A percentile compares a stretch with the other conserved stretches of the same genome.
Evolutionary conservation across 2,329 filamentous ascomycete species (phyloP).

Genomic region (Paraphaeosphaeria minitans): DNA sequence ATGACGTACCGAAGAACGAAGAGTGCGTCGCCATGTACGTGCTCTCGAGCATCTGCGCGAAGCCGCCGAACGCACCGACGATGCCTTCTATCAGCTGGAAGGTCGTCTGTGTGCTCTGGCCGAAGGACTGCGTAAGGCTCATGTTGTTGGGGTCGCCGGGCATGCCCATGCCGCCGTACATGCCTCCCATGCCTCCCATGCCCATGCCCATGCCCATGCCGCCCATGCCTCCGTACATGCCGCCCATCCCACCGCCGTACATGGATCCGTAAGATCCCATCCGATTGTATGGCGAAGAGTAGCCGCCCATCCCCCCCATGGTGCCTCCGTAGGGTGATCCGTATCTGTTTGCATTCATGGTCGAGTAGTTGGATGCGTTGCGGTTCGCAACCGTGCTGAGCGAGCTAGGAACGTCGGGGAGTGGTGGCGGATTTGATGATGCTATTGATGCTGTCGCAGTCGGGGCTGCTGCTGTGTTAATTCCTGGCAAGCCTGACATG

Average conservation of each 20-base stretch:
- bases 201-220: conserved; percentile 47
- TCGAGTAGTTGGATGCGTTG: conserved; percentile 82
- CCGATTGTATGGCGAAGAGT: conserved; percentile 54
- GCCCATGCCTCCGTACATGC: conserved; percentile 48
- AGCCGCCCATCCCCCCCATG: conserved; percentile 35
- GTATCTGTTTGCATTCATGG: conserved; percentile 61
- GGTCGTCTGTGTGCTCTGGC: conserved; percentile 91
- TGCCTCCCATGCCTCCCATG: conserved; percentile 49
- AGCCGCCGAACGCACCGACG: conserved; percentile 94
- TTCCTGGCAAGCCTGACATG: conserved; percentile 39
- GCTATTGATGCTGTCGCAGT: conserved; percentile 47
- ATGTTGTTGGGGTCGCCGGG: conserved; percentile 78
- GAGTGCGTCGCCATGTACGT: conserved; percentile 99
- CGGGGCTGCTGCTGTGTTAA: conserved; percentile 48
- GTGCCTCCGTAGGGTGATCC: conserved; percentile 54
- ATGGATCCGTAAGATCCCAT: conserved; percentile 60
- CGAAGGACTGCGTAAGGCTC: conserved; percentile 93
- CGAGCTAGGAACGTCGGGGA: conserved; percentile 81
- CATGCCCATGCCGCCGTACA: conserved; percentile 56
- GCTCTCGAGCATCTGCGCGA: conserved; percentile 98
- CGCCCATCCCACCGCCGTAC: conserved; percentile 53
- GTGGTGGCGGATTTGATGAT: conserved; percentile 61
- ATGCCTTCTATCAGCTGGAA: conserved; percentile 99
- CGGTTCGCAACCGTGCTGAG: conserved; percentile 82
- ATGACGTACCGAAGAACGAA: conserved; percentile 88